phyloP scores from a whole-genome alignment of 1,284 basidiomycete species.

The Fistulinella cinereoalba region DNA sequence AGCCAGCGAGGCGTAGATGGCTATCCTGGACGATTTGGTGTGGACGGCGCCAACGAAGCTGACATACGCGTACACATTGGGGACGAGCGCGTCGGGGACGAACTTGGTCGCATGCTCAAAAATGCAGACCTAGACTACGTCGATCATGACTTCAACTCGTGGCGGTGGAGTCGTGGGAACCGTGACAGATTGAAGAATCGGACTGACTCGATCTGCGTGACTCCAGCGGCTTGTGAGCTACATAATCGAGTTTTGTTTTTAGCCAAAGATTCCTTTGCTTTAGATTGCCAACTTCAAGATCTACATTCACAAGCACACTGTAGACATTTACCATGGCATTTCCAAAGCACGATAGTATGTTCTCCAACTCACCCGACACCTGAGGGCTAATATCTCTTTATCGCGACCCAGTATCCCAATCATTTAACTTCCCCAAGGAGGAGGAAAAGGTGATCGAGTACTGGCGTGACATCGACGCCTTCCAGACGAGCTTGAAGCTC shows the following conservation, averaged over 20 bases:
- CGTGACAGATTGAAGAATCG: too few relatives aligned
- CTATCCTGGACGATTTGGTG: slow-evolving; percentile 5
- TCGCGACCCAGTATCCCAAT: slow-evolving; percentile 52
- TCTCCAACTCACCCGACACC: background rate
- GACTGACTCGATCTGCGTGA: too few relatives aligned
- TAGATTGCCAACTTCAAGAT: too few relatives aligned
- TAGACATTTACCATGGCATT: slow-evolving; percentile 24
- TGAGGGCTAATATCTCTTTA: background rate
- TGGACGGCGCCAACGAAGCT: slow-evolving; percentile 9
- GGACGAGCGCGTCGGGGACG: slow-evolving; percentile 28
- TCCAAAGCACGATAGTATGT: slow-evolving; percentile 33
- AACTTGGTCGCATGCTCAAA: slow-evolving; percentile 33
- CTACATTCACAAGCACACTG: too few relatives aligned
- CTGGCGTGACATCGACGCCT: slow-evolving; percentile 98
- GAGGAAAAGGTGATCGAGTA: slow-evolving; percentile 91
- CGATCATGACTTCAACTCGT: too few relatives aligned
- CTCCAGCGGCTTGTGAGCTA: too few relatives aligned
- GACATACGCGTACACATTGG: slow-evolving; percentile 24
- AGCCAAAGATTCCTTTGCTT: too few relatives aligned
- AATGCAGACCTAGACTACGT: slow-evolving; percentile 36
- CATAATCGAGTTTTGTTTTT: too few relatives aligned
- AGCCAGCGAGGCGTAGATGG: slow-evolving; percentile 21
- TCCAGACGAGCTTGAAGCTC: slow-evolving; percentile 90
- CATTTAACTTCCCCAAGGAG: slow-evolving; percentile 88
- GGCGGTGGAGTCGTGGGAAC: too few relatives aligned